Percentiles rank a stretch among this genome's conserved stretches.
Evolutionary conservation across 2,329 filamentous ascomycete genomes (phyloP).

Genomic region (Hawksworthiomyces lignivorus): DNA sequence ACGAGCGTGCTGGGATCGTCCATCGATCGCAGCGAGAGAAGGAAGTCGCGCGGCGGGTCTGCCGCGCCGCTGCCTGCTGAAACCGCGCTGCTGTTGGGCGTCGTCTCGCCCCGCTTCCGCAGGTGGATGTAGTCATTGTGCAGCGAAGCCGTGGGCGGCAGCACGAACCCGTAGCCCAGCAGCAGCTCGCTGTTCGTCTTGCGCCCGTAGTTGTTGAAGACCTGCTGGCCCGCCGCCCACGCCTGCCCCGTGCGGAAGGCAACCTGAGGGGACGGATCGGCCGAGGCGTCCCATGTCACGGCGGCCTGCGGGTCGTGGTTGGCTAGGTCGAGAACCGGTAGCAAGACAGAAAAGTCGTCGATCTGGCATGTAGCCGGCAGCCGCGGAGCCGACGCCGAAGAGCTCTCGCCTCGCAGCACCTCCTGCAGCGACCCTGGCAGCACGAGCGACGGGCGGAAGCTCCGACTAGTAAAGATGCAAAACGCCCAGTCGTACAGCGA

Average conservation of each 20-base stretch:
- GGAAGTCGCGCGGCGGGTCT: conserved; percentile 29
- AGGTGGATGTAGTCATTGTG: conserved; percentile 56
- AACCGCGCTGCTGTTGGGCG: neutral
- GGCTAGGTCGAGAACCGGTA: conserved; percentile 64
- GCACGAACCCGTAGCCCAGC: conserved; percentile 55
- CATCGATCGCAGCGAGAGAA: conserved; percentile 46
- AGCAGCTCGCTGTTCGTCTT: conserved; percentile 68
- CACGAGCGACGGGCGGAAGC: conserved; percentile 55
- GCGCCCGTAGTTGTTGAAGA: conserved; percentile 65
- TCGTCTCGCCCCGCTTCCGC: conserved; percentile 32
- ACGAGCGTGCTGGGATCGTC: conserved; percentile 39
- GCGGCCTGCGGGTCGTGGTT: conserved; percentile 59
- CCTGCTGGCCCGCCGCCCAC: conserved; percentile 45
- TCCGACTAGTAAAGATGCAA: conserved; percentile 56
- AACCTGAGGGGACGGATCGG: conserved; percentile 22
- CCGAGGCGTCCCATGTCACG: conserved; percentile 50
- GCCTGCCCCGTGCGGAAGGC: conserved; percentile 33
- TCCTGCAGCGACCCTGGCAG: conserved; percentile 27
- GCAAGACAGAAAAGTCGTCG: conserved; percentile 59
- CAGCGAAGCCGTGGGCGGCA: conserved; percentile 38
- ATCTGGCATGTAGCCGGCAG: conserved; percentile 30
- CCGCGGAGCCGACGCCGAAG: conserved; percentile 11
- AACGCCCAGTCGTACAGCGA: conserved; percentile 57
- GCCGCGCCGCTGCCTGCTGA: conserved; percentile 2
- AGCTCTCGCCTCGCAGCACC: neutral